Percentiles rank a stretch among this genome's conserved stretches.
These are phyloP conservation scores for Lactarius akahatsu DNA, from an alignment of 768 basidiomycete genomes.

Conservation along the genomic window DNA sequence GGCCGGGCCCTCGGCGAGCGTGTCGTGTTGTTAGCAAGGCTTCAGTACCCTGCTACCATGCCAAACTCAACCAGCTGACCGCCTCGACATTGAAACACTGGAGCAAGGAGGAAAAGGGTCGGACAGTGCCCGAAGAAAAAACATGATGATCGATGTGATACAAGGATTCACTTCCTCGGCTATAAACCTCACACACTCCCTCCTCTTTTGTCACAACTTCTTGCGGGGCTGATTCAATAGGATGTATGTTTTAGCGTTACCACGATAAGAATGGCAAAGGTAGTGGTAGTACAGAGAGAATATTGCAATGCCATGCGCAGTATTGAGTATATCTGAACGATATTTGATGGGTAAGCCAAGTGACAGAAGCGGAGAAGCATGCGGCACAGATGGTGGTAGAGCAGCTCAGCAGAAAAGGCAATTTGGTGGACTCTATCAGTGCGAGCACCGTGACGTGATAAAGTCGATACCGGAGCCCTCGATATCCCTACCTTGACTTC, in stretches of 20 bases:
- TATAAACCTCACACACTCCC: neutral
- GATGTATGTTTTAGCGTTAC: slow-evolving; percentile 1
- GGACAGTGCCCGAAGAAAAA: slow-evolving; percentile 3
- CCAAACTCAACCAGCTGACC: neutral
- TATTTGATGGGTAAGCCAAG: neutral
- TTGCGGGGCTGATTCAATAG: slow-evolving; percentile 4
- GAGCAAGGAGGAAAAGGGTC: neutral
- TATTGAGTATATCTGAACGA: neutral
- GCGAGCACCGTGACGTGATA: slow-evolving; percentile 67
- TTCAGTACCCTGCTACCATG: neutral
- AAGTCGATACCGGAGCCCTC: slow-evolving; percentile 40
- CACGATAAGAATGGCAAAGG: no score
- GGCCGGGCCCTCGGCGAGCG: slow-evolving; percentile 34
- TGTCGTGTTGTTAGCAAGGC: slow-evolving; percentile 9
- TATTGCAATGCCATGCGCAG: slow-evolving; percentile 21
- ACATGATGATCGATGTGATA: slow-evolving; percentile 17
- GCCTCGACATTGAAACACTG: neutral
- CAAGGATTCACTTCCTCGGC: slow-evolving; percentile 6
- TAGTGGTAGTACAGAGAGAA: no score
- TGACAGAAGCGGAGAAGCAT: neutral
- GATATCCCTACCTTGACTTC: slow-evolving; percentile 29
- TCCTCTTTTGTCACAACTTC: neutral
- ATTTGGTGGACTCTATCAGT: slow-evolving; percentile 48
- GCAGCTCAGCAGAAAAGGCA: slow-evolving; percentile 52
- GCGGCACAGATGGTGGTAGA: neutral